Evolutionary conservation across 2,329 filamentous ascomycete genomes (phyloP).

Genomic region (Alternaria burnsii): DNA sequence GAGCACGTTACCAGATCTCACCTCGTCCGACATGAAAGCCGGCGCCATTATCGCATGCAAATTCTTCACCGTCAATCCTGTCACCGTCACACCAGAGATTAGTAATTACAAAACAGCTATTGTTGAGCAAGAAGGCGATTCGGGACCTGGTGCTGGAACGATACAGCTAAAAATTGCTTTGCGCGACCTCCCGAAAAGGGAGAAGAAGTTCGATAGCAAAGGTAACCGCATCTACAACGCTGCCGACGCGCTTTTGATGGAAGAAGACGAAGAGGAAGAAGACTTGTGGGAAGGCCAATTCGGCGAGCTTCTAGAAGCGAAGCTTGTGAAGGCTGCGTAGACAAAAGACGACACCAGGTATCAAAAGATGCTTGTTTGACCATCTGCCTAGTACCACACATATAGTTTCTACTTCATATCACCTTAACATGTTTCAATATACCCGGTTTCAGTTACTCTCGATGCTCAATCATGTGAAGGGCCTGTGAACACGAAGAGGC

Average conservation of each 20-base stretch:
- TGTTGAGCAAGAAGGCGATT: slow-evolving; percentile 61
- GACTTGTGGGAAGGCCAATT: slow-evolving; percentile 38
- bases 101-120: slow-evolving; percentile 69
- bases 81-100: slow-evolving; percentile 70
- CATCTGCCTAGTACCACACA: not conserved
- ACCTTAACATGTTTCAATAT: slow-evolving; percentile 10
- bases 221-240: slow-evolving; percentile 78
- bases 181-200: slow-evolving; percentile 67
- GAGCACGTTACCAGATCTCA: slow-evolving; percentile 61
- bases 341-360: not conserved
- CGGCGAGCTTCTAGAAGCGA: slow-evolving; percentile 40
- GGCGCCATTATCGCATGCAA: slow-evolving; percentile 77
- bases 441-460: not conserved
- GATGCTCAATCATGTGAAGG: not conserved
- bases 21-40: slow-evolving; percentile 57
- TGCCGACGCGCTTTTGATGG: slow-evolving; percentile 53
- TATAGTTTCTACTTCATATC: not conserved
- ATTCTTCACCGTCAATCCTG: slow-evolving; percentile 66
- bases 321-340: slow-evolving; percentile 37
- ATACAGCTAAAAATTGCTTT: slow-evolving; percentile 73
- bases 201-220: slow-evolving; percentile 71
- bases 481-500: not conserved
- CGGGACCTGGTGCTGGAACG: slow-evolving; percentile 56
- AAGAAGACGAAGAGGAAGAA: slow-evolving; percentile 37
- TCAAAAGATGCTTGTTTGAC: not conserved